A percentile compares a stretch with the other conserved stretches of the same genome.
These are phyloP conservation scores for Rhodotorula sp. DNA, from an alignment of 1,284 basidiomycete species.

Conservation along the genomic window DNA sequence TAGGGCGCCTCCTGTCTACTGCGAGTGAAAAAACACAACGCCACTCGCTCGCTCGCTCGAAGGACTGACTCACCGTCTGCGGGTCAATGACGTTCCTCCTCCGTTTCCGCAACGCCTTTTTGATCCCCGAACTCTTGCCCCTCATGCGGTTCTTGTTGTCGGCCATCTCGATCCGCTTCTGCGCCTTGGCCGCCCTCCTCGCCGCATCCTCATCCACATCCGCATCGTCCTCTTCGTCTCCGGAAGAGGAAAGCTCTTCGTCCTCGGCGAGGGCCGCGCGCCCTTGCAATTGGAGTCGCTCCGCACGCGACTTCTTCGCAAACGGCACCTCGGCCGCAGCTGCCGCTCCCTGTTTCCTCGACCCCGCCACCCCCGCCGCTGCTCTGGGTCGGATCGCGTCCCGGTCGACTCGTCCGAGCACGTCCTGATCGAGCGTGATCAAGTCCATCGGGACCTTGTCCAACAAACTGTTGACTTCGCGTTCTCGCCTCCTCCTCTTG, in stretches of 20 bases:
- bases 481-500: slow-evolving; percentile 75
- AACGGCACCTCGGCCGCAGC: slow-evolving; percentile 16
- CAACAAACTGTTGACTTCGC: slow-evolving; percentile 84
- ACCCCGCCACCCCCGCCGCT: background rate
- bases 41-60: too few relatives aligned
- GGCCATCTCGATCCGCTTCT: slow-evolving; percentile 59
- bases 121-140: slow-evolving; percentile 67
- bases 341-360: background rate
- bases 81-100: slow-evolving; percentile 92
- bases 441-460: slow-evolving; percentile 97
- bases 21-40: too few relatives aligned
- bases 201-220: slow-evolving; percentile 41
- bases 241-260: slow-evolving; percentile 28
- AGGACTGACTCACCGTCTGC: slow-evolving; percentile 60
- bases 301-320: slow-evolving; percentile 32
- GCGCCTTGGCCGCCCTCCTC: slow-evolving; percentile 47
- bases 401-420: slow-evolving; percentile 52
- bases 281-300: slow-evolving; percentile 48
- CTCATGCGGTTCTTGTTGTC: slow-evolving; percentile 81
- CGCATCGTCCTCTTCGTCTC: slow-evolving; percentile 44
- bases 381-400: background rate
- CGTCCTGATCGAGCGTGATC: slow-evolving; percentile 85
- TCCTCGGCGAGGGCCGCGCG: slow-evolving; percentile 49
- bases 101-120: slow-evolving; percentile 77
- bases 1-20: background rate